These are phyloP conservation scores for Ceratobasidium sp. DNA, from an alignment of 1,284 basidiomycete genomes.

Conservation along the genomic window DNA sequence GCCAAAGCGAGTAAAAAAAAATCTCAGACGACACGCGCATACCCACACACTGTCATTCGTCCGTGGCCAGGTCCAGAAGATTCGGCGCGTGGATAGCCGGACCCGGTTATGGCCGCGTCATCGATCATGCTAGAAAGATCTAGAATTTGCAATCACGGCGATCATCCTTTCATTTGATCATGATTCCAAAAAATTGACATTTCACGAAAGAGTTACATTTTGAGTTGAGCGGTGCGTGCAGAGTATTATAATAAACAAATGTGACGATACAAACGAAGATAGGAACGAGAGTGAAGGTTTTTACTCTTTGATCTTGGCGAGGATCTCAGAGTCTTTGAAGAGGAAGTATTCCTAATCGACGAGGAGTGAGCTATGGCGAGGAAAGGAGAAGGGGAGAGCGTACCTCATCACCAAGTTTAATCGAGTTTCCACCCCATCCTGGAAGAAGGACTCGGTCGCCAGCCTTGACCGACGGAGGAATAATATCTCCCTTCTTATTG, in stretches of 20 bases:
- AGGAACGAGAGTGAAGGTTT: conserved; percentile 16
- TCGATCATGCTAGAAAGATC: conserved; percentile 17
- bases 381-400: conserved; percentile 50
- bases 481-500: conserved; percentile 79
- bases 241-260: conserved; percentile 38
- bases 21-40: not conserved
- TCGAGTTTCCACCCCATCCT: conserved; percentile 92
- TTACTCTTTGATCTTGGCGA: conserved; percentile 96
- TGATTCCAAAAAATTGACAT: not conserved
- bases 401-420: conserved; percentile 97
- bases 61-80: not conserved
- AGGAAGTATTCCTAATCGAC: conserved; percentile 93
- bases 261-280: conserved; percentile 3
- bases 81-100: no score
- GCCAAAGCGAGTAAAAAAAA: no score
- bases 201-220: no score
- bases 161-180: not conserved
- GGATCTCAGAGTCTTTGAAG: conserved; percentile 94
- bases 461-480: conserved; percentile 80
- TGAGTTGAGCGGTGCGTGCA: conserved; percentile 39
- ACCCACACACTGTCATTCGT: not conserved
- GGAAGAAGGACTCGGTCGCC: conserved; percentile 94
- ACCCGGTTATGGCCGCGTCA: no score
- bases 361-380: no score
- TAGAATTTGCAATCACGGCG: conserved; percentile 14